Evolutionary conservation across 495 filamentous ascomycete genomes (phyloP), one percentile per base, ranked within the genome.

Genomic region (Xylaria bambusicola): DNA sequence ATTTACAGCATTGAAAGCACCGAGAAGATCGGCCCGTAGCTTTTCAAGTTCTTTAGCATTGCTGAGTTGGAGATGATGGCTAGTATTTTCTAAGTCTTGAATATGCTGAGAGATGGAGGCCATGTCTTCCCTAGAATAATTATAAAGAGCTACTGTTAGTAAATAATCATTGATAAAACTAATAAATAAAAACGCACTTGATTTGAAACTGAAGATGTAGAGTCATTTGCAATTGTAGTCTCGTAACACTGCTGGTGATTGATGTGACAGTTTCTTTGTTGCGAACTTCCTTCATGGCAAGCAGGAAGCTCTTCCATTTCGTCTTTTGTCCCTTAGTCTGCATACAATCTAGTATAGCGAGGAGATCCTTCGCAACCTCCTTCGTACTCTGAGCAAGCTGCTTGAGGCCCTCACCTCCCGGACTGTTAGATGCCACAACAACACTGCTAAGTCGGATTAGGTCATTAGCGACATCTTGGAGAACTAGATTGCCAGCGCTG

Each of bases 201-300:
- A 48, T 48, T 18, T 49, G 46, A 29, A 49, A 31, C 26, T 49
- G 46, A n/a, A 10, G 1, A 15, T 7, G 46, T 2, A 49, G 1
- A 7, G 26, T 49, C n/a, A 49, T 49, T 29, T 49, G 46, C 8
- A 26, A 2, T 26, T 49, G 46, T 49, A 49, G n/a, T 12, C 6
- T 49, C n/a, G 23, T 12, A 6, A 49, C 29, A 31, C 26, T 49
- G 17, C n/a, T 49, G 0, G 46, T 49, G 26, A 49, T 49, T 3
- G 26, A 31, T 33, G 15, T 12, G 18, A 49, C 2, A n/a, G 15
- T 18, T 2, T 49, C 46, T 31, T 33, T 0, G 15, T n/a, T 20
- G 23, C 46, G 46, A 20, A 49, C 46, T 31, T 49, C 46, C 15
- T 49, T 49, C 24, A 20, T 7, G 29, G 46, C 46, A 49, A 49